Evolutionary conservation across 225 moss, liverwort and hornwort species (phyloP).

Genomic region (Thuidium tamariscinum): DNA sequence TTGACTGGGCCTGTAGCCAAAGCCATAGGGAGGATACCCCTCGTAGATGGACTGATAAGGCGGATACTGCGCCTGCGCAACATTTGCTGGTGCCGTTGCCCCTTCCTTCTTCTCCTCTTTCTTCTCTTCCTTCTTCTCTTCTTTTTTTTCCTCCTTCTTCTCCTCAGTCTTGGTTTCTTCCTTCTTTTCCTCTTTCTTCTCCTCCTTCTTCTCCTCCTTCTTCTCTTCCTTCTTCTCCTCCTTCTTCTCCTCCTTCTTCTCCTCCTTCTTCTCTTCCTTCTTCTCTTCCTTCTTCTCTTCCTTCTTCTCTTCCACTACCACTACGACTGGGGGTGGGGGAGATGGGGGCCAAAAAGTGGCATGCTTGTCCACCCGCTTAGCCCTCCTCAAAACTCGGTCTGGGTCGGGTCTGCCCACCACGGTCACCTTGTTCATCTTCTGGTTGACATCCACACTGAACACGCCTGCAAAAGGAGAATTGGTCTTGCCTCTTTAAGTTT

Average conservation of each 20-base stretch:
- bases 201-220: background rate
- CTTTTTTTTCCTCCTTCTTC: background rate
- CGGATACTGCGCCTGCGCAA: conserved; percentile 1
- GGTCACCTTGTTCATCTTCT: conserved; percentile 18
- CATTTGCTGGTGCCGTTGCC: background rate
- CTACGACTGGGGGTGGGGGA: conserved; percentile 3
- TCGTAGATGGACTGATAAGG: conserved; percentile 11
- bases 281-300: background rate
- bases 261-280: background rate
- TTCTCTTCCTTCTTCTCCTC: background rate
- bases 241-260: background rate
- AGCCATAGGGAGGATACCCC: background rate
- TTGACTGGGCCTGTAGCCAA: conserved; percentile 22
- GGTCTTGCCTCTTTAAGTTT: background rate
- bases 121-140: background rate
- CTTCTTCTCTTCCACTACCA: background rate
- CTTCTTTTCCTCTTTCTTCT: background rate
- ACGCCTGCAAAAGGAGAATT: conserved; percentile 16
- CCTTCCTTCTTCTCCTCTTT: background rate
- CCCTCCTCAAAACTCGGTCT: conserved; percentile 19
- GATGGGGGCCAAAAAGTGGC: conserved; percentile 20
- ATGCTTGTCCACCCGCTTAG: conserved; percentile 31
- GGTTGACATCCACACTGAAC: conserved; percentile 19
- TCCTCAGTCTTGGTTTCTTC: background rate
- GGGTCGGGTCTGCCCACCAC: conserved; percentile 33